Evolutionary conservation across 1,139 yeast species (phyloP).

Genomic region (Entelexis paramagnoliae): DNA sequence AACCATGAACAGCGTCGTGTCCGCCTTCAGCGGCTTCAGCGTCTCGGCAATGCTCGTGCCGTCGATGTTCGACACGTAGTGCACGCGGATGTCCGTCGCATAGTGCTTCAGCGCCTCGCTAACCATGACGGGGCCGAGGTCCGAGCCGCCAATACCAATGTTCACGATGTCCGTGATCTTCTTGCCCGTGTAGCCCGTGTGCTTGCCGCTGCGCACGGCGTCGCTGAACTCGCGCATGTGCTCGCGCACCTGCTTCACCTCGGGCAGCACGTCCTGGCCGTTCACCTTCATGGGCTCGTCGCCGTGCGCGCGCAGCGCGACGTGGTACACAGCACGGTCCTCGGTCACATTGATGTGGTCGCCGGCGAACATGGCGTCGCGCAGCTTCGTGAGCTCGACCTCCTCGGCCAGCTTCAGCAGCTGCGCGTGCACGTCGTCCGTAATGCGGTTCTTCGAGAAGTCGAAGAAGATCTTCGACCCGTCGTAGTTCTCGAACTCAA

Average conservation of each 20-base stretch:
- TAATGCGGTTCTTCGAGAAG: slow-evolving; percentile 84
- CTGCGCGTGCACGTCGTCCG: slow-evolving; percentile 63
- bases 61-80: slow-evolving; percentile 95
- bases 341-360: slow-evolving; percentile 92
- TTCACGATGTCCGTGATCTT: slow-evolving; percentile 86
- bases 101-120: slow-evolving; percentile 94
- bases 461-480: slow-evolving; percentile 84
- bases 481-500: slow-evolving; percentile 71
- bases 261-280: slow-evolving; percentile 78
- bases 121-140: slow-evolving; percentile 98
- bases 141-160: slow-evolving; percentile 98
- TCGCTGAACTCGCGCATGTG: slow-evolving; percentile 96
- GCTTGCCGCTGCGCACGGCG: slow-evolving; percentile 76
- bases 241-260: slow-evolving; percentile 77
- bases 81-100: slow-evolving; percentile 63
- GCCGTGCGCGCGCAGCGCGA: slow-evolving; percentile 87
- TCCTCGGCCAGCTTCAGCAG: slow-evolving; percentile 77
- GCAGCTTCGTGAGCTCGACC: slow-evolving; percentile 73
- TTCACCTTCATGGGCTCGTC: slow-evolving; percentile 77
- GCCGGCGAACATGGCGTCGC: slow-evolving; percentile 88
- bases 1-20: slow-evolving; percentile 84
- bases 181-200: slow-evolving; percentile 97
- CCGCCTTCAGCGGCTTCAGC: slow-evolving; percentile 65
- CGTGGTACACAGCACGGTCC: slow-evolving; percentile 93
- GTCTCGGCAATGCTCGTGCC: slow-evolving; percentile 96